Percentiles rank a stretch among this genome's conserved stretches.
Conservation (phyloP, 129 eudicot genomes). For the Dittrichia graveolens region DNA sequence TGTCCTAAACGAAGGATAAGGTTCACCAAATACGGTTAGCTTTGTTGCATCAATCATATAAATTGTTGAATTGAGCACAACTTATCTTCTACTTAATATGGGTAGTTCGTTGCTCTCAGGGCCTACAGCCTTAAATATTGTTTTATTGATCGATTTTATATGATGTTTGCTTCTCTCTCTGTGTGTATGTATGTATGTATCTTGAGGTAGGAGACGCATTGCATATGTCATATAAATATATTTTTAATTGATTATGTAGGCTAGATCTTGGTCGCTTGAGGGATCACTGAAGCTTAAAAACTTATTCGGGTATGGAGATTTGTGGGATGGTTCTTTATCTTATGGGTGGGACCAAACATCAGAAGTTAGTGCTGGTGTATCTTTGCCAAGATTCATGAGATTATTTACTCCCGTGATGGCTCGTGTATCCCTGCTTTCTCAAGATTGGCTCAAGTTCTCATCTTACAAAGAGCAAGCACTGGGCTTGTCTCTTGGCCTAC, state of each 20-base stretch:
- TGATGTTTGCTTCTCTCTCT: neutral
- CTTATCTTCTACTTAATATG: neutral
- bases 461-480: constrained; percentile 71
- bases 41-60: too few species aligned
- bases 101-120: constrained; percentile 5
- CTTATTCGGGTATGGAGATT: constrained; percentile 82
- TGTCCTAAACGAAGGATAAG: too few species aligned
- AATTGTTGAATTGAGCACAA: too few species aligned
- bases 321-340: constrained; percentile 78
- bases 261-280: constrained; percentile 79
- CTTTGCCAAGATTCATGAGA: constrained; percentile 68
- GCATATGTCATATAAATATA: constrained; percentile 4
- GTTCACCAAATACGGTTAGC: too few species aligned
- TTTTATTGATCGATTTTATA: constrained; percentile 2
- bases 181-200: neutral
- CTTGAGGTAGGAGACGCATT: constrained; percentile 16
- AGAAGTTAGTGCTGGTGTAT: constrained; percentile 79
- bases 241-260: constrained; percentile 48
- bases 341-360: constrained; percentile 90
- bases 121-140: neutral
- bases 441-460: constrained; percentile 89
- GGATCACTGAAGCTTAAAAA: constrained; percentile 81
- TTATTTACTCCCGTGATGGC: constrained; percentile 68
- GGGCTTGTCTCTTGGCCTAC: constrained; percentile 76
- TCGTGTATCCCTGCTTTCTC: constrained; percentile 72